These are phyloP conservation scores for Cladorrhinum sp. DNA, from an alignment of 2,329 filamentous ascomycete genomes.

Conservation along the genomic window DNA sequence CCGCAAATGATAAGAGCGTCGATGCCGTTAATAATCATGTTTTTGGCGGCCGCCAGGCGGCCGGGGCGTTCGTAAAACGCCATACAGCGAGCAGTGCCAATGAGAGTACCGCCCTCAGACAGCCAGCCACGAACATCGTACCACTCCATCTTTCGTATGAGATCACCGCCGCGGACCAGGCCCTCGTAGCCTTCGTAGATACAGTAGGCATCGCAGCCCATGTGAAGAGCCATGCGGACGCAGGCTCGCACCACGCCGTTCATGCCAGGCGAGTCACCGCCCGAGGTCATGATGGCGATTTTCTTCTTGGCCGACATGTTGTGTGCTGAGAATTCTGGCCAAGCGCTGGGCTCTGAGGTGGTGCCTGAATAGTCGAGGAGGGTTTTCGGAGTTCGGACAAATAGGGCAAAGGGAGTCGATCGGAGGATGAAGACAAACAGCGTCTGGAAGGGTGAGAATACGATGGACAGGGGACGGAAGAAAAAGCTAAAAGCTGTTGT, in stretches of 20 bases:
- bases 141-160: slow-evolving; percentile 88
- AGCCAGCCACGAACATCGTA: slow-evolving; percentile 92
- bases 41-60: slow-evolving; percentile 82
- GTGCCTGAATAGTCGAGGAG: slow-evolving; percentile 4
- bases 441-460: slow-evolving; percentile 24
- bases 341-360: neutral
- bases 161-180: slow-evolving; percentile 80
- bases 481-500: slow-evolving; percentile 18
- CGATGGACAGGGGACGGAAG: slow-evolving; percentile 22
- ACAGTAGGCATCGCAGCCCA: slow-evolving; percentile 75
- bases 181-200: slow-evolving; percentile 96
- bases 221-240: slow-evolving; percentile 85
- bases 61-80: slow-evolving; percentile 87
- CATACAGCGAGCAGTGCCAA: slow-evolving; percentile 91
- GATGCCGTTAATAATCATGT: slow-evolving; percentile 89
- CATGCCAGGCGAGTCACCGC: slow-evolving; percentile 93
- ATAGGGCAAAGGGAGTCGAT: slow-evolving; percentile 20
- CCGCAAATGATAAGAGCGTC: slow-evolving; percentile 96
- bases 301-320: slow-evolving; percentile 54
- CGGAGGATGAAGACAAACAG: slow-evolving; percentile 23
- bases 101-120: slow-evolving; percentile 90
- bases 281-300: slow-evolving; percentile 91
- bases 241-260: slow-evolving; percentile 87
- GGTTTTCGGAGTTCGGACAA: slow-evolving; percentile 15
- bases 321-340: slow-evolving; percentile 4